Evolutionary conservation across 2,329 filamentous ascomycete species (phyloP).

Genomic region (Colletotrichum shisoi): DNA sequence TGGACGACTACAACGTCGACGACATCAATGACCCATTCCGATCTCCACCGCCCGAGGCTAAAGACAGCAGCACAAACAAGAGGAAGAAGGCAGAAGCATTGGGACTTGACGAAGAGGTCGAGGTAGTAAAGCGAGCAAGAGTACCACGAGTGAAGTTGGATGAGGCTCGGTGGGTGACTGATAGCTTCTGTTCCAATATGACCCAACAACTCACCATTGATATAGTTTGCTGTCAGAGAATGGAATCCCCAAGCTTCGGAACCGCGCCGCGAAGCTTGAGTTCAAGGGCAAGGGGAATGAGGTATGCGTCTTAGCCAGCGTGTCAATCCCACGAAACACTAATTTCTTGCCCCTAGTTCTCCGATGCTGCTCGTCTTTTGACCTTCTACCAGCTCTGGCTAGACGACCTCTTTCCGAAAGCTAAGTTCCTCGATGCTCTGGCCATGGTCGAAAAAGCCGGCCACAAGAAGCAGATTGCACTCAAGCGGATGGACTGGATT

Average conservation of each 20-base stretch:
- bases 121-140: constrained; percentile 77
- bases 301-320: constrained; percentile 54
- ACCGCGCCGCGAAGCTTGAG: constrained; percentile 73
- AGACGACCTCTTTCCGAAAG: constrained; percentile 93
- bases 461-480: constrained; percentile 80
- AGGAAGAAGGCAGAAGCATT: constrained; percentile 65
- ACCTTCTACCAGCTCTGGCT: constrained; percentile 97
- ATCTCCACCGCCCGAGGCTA: constrained; percentile 54
- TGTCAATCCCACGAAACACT: background rate
- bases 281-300: constrained; percentile 96
- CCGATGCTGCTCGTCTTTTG: constrained; percentile 80
- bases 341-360: constrained; percentile 66
- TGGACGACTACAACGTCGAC: constrained; percentile 79
- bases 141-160: constrained; percentile 84
- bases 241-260: constrained; percentile 83
- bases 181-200: background rate
- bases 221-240: constrained; percentile 78
- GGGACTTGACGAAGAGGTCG: constrained; percentile 87
- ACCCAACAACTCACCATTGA: constrained; percentile 30
- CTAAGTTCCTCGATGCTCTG: constrained; percentile 89
- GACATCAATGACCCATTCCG: constrained; percentile 58
- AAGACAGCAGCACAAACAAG: constrained; percentile 49
- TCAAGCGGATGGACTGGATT: constrained; percentile 82
- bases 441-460: constrained; percentile 92
- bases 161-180: constrained; percentile 67